A percentile compares a stretch with the other conserved stretches of the same genome.
These are phyloP conservation scores for Plasmodium vivax DNA, from an alignment of 169 alveolate genomes.

Conservation along the genomic window DNA sequence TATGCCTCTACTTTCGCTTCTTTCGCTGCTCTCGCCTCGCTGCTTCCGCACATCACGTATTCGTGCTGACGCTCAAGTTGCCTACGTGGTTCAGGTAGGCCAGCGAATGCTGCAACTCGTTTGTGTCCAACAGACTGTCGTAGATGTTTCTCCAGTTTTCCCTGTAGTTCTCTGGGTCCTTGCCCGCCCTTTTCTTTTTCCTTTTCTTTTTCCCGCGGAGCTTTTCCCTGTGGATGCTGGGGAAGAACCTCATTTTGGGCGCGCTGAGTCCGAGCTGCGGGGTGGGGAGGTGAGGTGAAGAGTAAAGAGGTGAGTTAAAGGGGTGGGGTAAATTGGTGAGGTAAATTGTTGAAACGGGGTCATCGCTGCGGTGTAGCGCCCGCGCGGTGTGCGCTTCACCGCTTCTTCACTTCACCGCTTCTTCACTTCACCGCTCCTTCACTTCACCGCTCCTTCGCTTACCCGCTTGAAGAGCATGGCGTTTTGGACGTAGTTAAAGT, in stretches of 20 bases:
- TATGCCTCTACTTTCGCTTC: not conserved
- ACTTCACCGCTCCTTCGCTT: not conserved
- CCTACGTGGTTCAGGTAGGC: slow-evolving; percentile 18
- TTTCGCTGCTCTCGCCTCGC: no score
- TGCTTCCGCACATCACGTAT: not conserved
- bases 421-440: not conserved
- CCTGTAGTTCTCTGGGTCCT: slow-evolving; percentile 28
- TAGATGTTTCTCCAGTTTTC: slow-evolving; percentile 71
- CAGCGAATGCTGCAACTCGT: slow-evolving; percentile 22
- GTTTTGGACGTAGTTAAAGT: slow-evolving; percentile 57
- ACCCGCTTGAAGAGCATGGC: slow-evolving; percentile 65
- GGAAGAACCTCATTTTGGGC: slow-evolving; percentile 56
- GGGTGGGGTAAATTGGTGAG: not conserved
- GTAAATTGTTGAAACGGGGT: not conserved
- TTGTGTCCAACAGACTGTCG: slow-evolving; percentile 41
- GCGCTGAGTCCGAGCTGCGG: slow-evolving; percentile 54
- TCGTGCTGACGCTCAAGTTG: slow-evolving; percentile 53
- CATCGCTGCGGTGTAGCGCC: not conserved
- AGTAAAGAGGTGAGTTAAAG: no score
- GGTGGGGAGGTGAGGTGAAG: not conserved
- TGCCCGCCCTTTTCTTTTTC: not conserved
- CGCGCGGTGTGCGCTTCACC: not conserved
- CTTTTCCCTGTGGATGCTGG: slow-evolving; percentile 47
- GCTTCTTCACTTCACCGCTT: no score
- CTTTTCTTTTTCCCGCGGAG: slow-evolving; percentile 47